Conservation (phyloP, 108 stramenopile genomes). For the Skeletonema tropicum region DNA sequence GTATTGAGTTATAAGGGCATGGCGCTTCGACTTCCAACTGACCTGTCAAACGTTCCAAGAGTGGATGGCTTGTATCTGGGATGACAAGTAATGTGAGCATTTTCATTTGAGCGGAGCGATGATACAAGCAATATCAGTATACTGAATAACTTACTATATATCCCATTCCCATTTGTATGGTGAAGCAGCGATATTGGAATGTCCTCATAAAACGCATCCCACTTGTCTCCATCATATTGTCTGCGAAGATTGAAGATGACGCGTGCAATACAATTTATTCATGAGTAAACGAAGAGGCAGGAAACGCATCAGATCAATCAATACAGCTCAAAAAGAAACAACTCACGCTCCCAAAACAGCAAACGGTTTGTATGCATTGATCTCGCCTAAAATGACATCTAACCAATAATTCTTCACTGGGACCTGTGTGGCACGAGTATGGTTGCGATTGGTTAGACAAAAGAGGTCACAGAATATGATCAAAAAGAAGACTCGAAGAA, state of each 20-base stretch:
- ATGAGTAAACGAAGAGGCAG: too few species aligned
- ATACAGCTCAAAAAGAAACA: too few species aligned
- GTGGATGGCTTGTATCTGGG: constrained; percentile 54
- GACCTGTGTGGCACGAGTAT: neutral
- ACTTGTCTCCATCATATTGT: constrained; percentile 56
- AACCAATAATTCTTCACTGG: constrained; percentile 71
- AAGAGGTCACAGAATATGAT: too few species aligned
- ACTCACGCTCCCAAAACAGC: constrained; percentile 65
- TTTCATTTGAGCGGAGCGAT: too few species aligned
- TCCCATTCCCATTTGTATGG: constrained; percentile 79
- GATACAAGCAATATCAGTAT: too few species aligned
- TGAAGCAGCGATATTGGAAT: constrained; percentile 64
- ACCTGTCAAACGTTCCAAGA: constrained; percentile 60
- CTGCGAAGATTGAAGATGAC: too few species aligned
- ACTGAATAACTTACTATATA: constrained; percentile 40
- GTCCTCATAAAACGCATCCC: constrained; percentile 73
- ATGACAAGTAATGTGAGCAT: too few species aligned
- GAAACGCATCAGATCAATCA: too few species aligned
- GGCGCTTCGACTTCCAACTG: constrained; percentile 67
- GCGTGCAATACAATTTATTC: too few species aligned
- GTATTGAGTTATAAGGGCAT: constrained; percentile 66
- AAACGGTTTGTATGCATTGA: constrained; percentile 56
- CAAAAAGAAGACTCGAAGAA: too few species aligned
- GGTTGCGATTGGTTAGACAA: too few species aligned
- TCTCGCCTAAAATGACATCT: constrained; percentile 61